These are phyloP conservation scores for Fusarium sp. DNA, from an alignment of 2,329 filamentous ascomycete genomes.

Conservation along the genomic window DNA sequence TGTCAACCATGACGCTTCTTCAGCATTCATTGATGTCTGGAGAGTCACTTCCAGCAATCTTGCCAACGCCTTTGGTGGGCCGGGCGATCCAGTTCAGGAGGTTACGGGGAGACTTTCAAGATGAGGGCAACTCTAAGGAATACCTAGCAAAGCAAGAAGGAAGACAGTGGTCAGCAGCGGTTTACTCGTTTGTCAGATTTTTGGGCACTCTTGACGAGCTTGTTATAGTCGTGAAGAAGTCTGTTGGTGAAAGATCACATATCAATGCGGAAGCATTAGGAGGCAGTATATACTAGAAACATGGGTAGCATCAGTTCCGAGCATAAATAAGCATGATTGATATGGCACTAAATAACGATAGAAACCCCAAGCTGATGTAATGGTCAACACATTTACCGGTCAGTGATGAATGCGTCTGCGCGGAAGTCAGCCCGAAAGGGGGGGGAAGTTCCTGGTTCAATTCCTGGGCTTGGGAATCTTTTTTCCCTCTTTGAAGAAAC, in stretches of 20 bases:
- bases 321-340: background rate
- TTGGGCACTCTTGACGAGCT: constrained; percentile 14
- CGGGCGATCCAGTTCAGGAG: constrained; percentile 17
- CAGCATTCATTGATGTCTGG: constrained; percentile 17
- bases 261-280: constrained; percentile 12
- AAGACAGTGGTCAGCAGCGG: constrained; percentile 16
- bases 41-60: constrained; percentile 6
- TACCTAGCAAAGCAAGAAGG: constrained; percentile 1
- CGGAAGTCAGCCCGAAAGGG: background rate
- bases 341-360: background rate
- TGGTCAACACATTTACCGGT: background rate
- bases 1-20: constrained; percentile 18
- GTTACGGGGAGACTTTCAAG: constrained; percentile 11
- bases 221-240: constrained; percentile 12
- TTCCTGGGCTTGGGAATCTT: background rate
- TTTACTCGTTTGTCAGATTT: constrained; percentile 19
- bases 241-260: constrained; percentile 14
- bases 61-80: constrained; percentile 12
- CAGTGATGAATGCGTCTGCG: background rate
- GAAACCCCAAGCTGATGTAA: background rate
- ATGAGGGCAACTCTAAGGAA: constrained; percentile 4
- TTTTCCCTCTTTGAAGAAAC: background rate
- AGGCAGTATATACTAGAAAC: background rate
- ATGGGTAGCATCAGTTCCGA: too few species aligned
- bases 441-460: background rate